Percentiles rank a stretch among this genome's conserved stretches.
phyloP scores from a whole-genome alignment of 352 stramenopile genomes.

The Phytophthora vignae region DNA sequence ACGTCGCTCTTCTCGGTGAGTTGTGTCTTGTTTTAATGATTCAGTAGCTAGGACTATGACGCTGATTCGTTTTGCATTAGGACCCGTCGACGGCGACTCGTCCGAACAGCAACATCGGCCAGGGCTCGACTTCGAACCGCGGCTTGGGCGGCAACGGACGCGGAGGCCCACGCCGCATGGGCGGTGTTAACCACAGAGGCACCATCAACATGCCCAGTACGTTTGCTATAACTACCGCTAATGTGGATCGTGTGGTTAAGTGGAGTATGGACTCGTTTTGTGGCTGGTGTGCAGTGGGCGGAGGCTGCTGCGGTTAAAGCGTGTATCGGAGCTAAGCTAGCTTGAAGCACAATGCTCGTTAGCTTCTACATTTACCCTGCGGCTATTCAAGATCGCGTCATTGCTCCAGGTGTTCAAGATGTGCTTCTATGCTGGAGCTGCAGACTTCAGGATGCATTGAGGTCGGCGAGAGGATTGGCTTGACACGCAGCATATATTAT shows the following conservation, averaged over 20 bases:
- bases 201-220: slow-evolving; percentile 71
- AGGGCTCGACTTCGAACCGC: slow-evolving; percentile 27
- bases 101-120: slow-evolving; percentile 42
- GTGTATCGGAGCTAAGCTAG: neutral
- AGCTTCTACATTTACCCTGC: neutral
- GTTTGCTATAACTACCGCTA: slow-evolving; percentile 1
- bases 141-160: slow-evolving; percentile 15
- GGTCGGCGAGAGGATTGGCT: neutral
- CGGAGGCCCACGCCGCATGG: slow-evolving; percentile 60
- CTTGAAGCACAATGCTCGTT: slow-evolving; percentile 2
- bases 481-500: slow-evolving; percentile 45
- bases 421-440: neutral
- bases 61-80: slow-evolving; percentile 24
- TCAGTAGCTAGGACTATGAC: neutral
- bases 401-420: neutral
- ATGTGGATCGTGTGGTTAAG: neutral
- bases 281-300: slow-evolving; percentile 49
- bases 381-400: slow-evolving; percentile 2
- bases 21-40: neutral
- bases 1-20: slow-evolving; percentile 73
- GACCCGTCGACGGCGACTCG: slow-evolving; percentile 53
- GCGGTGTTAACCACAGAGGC: slow-evolving; percentile 55
- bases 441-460: neutral
- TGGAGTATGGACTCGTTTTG: neutral
- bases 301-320: slow-evolving; percentile 58